Evolutionary conservation across 2,329 filamentous ascomycete species (phyloP).

Genomic region (Cadophora malorum): DNA sequence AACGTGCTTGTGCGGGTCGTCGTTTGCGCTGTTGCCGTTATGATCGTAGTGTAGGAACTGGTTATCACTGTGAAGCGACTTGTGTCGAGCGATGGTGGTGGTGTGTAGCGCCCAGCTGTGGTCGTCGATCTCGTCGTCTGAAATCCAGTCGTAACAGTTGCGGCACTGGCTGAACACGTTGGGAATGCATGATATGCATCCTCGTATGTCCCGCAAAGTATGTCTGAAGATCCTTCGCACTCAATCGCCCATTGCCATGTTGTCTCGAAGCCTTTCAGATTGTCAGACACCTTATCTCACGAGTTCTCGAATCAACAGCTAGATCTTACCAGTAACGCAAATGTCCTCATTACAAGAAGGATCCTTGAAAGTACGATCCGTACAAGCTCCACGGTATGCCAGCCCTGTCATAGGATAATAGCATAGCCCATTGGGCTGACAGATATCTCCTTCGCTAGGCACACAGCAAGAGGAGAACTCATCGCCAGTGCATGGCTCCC

Average conservation of each 20-base stretch:
- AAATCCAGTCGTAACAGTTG: constrained; percentile 13
- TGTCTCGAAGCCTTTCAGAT: constrained; percentile 28
- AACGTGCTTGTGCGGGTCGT: constrained; percentile 31
- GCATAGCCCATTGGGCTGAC: constrained; percentile 33
- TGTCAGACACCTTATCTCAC: not conserved
- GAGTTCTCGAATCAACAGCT: not conserved
- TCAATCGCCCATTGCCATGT: constrained; percentile 32
- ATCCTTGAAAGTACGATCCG: constrained; percentile 34
- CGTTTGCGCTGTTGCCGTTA: constrained; percentile 25
- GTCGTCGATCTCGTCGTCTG: constrained; percentile 24
- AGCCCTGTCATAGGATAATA: constrained; percentile 24
- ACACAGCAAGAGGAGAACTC: constrained; percentile 33
- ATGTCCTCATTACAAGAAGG: constrained; percentile 30
- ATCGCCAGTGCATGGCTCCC: constrained; percentile 30
- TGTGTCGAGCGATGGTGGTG: constrained; percentile 29
- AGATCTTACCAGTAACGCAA: constrained; percentile 30
- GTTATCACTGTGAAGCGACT: constrained; percentile 28
- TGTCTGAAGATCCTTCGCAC: constrained; percentile 22
- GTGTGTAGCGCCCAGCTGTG: constrained; percentile 28
- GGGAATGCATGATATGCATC: constrained; percentile 19
- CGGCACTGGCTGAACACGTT: constrained; percentile 25
- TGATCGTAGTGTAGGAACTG: constrained; percentile 24
- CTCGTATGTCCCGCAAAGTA: constrained; percentile 16
- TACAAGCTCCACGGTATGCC: constrained; percentile 34
- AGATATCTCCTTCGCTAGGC: constrained; percentile 34